Base-by-base conservation (phyloP, 2,329 filamentous ascomycete species). In the Curvularia sp. region DNA sequence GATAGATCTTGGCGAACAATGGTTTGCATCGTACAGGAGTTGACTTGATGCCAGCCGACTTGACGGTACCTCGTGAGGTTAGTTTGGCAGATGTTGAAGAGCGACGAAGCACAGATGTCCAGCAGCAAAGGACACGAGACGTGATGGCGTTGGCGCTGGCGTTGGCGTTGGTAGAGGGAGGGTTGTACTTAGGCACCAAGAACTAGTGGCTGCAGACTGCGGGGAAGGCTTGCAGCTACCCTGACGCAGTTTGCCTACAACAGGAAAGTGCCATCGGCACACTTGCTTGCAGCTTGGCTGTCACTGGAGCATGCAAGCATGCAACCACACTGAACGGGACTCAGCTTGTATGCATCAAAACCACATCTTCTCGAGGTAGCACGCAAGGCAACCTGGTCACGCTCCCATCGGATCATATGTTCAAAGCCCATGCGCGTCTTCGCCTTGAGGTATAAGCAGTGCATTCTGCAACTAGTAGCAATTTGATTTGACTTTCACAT, bases 1-100 rank as follows among this genome's bases (percentile, higher is more conserved):
- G 36, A 30, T 30, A 36, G 23, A 27, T 38, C n/a, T 19, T 45
- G 42, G 39, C 45, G 32, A 23, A 47, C 32, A 6, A 32, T 38
- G 38, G 46, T 50, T 54, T 57, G 50, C 38, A 30, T 41, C 18
- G 13, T 25, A 18, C 27, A 56, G 32, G 38, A 30, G 42, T 21
- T 27, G 46, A 21, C n/a, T 55, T 25, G 23, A 38, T 25, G 39
- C 25, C 47, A 38, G 50, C 55, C 42, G 43, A 61, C 18, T 49
- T 60, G 57, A 61, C 53, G 59, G 66, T 63, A 55, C 10, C 62
- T 55, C 53, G 54, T 67, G 67, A 67, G 21, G 19, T 12, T 49
- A 45, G 21, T 34, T 18, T 25, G 30, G 19, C 25, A 55, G 58
- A 62, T 60, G 64, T 63, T 66, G 60, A 64, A 57, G 52, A 59